Conservation (phyloP, 179 eudicot species). For the Gypsophila paniculata region DNA sequence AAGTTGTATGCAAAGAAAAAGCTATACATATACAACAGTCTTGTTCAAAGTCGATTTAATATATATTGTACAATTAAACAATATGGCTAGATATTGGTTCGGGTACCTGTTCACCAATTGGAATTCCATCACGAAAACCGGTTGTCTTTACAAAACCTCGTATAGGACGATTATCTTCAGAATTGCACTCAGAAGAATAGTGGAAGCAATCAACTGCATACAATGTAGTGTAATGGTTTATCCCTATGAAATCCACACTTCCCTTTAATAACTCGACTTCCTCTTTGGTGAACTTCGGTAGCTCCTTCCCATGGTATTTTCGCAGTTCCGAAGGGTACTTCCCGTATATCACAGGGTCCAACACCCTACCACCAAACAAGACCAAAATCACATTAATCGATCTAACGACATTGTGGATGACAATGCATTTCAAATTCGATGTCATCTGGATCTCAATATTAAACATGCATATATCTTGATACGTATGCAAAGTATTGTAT, state of each 20-base stretch:
- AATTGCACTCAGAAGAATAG: slow-evolving; percentile 35
- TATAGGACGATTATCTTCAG: slow-evolving; percentile 37
- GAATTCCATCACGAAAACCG: slow-evolving; percentile 38
- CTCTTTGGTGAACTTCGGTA: slow-evolving; percentile 54
- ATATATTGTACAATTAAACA: too few species aligned
- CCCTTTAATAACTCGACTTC: slow-evolving; percentile 45
- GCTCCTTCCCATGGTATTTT: slow-evolving; percentile 38
- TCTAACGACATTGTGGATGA: too few species aligned
- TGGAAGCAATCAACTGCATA: slow-evolving; percentile 67
- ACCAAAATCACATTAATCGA: background rate
- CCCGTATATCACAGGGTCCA: slow-evolving; percentile 74
- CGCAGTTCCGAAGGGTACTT: slow-evolving; percentile 71
- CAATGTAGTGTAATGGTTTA: slow-evolving; percentile 68
- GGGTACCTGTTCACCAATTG: slow-evolving; percentile 62
- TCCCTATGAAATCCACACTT: slow-evolving; percentile 66
- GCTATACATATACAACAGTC: too few species aligned
- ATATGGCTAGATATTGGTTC: too few species aligned
- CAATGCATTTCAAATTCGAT: too few species aligned
- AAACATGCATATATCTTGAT: too few species aligned
- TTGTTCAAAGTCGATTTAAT: too few species aligned
- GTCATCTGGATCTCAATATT: too few species aligned
- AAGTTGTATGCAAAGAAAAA: too few species aligned
- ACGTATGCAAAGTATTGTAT: too few species aligned
- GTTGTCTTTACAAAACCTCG: slow-evolving; percentile 40
- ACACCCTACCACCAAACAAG: slow-evolving; percentile 35